These are phyloP conservation scores for Auriculariales sp. DNA, from an alignment of 768 basidiomycete species.

Conservation along the genomic window DNA sequence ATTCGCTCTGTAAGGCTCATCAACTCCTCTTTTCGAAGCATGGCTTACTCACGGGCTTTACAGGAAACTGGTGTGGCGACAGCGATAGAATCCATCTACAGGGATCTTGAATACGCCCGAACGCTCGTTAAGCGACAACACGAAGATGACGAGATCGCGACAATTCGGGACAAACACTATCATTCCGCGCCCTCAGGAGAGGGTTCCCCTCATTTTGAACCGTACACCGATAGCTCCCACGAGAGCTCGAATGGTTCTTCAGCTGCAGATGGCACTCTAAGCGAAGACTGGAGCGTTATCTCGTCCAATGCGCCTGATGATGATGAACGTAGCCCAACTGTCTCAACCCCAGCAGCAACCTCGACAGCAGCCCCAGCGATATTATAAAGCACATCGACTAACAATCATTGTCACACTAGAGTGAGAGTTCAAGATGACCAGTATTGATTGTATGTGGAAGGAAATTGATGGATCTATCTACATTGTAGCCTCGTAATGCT, in stretches of 20 bases:
- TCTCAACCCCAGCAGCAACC: too few species aligned
- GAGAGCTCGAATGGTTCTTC: slow-evolving; percentile 39
- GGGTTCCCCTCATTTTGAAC: slow-evolving; percentile 3
- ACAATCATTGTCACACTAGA: not conserved
- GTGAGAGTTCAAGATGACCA: not conserved
- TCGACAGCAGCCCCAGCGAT: too few species aligned
- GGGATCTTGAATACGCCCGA: slow-evolving; percentile 89
- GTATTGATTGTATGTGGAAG: not conserved
- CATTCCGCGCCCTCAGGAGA: slow-evolving; percentile 6
- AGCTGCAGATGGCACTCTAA: slow-evolving; percentile 31
- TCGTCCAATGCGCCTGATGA: slow-evolving; percentile 19
- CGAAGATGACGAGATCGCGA: slow-evolving; percentile 20
- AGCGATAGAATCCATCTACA: slow-evolving; percentile 90
- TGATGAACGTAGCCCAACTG: not conserved
- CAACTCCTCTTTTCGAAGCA: not conserved
- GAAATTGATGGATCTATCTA: not conserved
- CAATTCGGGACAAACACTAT: slow-evolving; percentile 14
- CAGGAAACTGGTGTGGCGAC: slow-evolving; percentile 91
- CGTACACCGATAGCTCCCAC: slow-evolving; percentile 24
- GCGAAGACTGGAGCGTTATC: slow-evolving; percentile 82
- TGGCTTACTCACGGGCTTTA: not conserved
- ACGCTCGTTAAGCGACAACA: slow-evolving; percentile 56
- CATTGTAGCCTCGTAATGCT: slow-evolving; percentile 32
- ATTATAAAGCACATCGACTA: too few species aligned
- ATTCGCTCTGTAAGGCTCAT: slow-evolving; percentile 70